Percentiles rank a stretch among this genome's conserved stretches.
These are phyloP conservation scores for Helianthus tuberosus DNA, from an alignment of 129 eudicot genomes.

Conservation along the genomic window DNA sequence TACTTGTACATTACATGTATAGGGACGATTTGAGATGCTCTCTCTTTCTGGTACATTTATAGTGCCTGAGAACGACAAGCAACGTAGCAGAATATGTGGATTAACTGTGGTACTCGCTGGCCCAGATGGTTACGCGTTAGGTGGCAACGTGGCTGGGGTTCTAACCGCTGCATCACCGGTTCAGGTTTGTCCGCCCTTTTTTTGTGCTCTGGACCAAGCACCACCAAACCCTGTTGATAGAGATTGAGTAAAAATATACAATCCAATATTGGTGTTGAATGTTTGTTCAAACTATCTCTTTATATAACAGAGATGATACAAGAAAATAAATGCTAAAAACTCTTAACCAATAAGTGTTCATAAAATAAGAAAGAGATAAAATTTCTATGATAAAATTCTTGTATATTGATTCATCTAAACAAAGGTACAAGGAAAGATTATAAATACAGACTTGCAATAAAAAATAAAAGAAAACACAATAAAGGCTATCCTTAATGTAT, in stretches of 20 bases:
- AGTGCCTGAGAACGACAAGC: conserved; percentile 44
- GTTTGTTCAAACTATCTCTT: neutral
- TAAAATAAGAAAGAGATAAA: neutral
- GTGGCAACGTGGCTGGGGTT: conserved; percentile 78
- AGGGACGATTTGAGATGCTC: conserved; percentile 66
- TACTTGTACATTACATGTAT: conserved; percentile 23
- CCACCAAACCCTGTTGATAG: neutral
- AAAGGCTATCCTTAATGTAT: too few relatives aligned
- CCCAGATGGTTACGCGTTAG: conserved; percentile 64
- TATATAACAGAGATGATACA: neutral
- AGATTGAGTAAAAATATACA: too few relatives aligned
- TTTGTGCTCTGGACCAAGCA: neutral
- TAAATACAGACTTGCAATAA: too few relatives aligned
- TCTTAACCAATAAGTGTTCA: neutral
- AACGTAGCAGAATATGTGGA: conserved; percentile 42
- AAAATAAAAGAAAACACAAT: too few relatives aligned
- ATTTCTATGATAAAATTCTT: neutral
- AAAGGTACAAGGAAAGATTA: too few relatives aligned
- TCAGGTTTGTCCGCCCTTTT: conserved; percentile 45
- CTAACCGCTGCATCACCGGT: conserved; percentile 66
- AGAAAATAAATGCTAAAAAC: neutral
- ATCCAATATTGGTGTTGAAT: too few relatives aligned
- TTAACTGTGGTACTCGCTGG: conserved; percentile 62
- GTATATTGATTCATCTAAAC: too few relatives aligned
- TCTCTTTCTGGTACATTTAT: conserved; percentile 61